Percentiles rank a stretch among this genome's conserved stretches.
These are phyloP conservation scores for Panus rudis DNA, from an alignment of 768 basidiomycete genomes.

Conservation along the genomic window DNA sequence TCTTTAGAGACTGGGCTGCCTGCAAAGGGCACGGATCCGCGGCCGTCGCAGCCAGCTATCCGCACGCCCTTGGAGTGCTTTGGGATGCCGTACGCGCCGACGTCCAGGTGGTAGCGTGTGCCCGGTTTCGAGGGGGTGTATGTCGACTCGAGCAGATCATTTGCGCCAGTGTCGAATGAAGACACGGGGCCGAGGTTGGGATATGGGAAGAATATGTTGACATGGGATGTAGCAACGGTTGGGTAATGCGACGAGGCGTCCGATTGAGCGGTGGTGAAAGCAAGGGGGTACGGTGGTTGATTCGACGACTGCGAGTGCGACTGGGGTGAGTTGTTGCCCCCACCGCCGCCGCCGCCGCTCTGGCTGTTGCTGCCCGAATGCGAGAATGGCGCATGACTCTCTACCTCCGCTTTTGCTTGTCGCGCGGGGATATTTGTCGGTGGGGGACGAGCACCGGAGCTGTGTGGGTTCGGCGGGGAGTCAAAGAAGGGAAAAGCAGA, in stretches of 20 bases:
- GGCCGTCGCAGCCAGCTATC: constrained; percentile 20
- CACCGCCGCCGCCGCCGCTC: no score
- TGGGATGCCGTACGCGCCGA: constrained; percentile 82
- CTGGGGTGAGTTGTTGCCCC: constrained; percentile 31
- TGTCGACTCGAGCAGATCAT: constrained; percentile 10
- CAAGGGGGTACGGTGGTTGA: constrained; percentile 33
- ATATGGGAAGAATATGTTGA: constrained; percentile 33
- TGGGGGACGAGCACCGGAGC: constrained; percentile 33
- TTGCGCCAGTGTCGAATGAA: constrained; percentile 11
- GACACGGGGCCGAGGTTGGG: constrained; percentile 23
- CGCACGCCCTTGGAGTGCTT: constrained; percentile 35
- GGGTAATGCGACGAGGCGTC: constrained; percentile 21
- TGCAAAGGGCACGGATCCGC: constrained; percentile 1
- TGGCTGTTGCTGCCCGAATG: constrained; percentile 18
- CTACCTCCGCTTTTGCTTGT: constrained; percentile 41
- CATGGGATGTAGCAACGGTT: constrained; percentile 25
- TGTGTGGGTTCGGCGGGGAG: constrained; percentile 28
- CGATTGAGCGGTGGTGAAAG: constrained; percentile 37
- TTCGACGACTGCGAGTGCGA: constrained; percentile 26
- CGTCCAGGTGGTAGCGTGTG: constrained; percentile 50
- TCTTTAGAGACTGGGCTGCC: constrained; percentile 1
- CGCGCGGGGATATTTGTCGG: constrained; percentile 33
- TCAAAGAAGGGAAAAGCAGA: constrained; percentile 35
- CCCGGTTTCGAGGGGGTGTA: constrained; percentile 22
- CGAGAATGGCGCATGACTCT: constrained; percentile 26